A percentile compares a stretch with the other conserved stretches of the same genome.
These are phyloP conservation scores for Coprinopsis cinerea DNA, from an alignment of 768 basidiomycete genomes.

Conservation along the genomic window DNA sequence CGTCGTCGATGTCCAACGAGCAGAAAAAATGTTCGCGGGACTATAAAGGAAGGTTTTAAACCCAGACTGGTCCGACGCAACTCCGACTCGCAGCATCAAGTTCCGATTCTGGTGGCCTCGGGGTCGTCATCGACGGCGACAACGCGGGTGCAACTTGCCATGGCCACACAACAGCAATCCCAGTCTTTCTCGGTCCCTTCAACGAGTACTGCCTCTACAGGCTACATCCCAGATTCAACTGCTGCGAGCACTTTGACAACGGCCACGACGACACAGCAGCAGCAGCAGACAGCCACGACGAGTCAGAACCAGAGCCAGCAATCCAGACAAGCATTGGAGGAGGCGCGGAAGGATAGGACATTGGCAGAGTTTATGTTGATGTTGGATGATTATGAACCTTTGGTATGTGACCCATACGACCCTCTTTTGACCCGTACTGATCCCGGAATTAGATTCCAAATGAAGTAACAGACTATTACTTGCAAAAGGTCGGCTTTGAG, in stretches of 20 bases:
- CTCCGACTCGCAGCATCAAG: conserved; percentile 21
- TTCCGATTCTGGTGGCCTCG: conserved; percentile 29
- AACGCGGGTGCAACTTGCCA: conserved; percentile 9
- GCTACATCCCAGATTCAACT: conserved; percentile 23
- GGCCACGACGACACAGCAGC: conserved; percentile 24
- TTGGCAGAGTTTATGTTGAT: conserved; percentile 91
- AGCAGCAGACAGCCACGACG: too few species aligned
- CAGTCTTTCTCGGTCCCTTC: conserved; percentile 20
- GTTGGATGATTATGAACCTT: conserved; percentile 94
- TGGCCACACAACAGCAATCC: conserved; percentile 29
- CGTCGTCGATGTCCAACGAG: not conserved
- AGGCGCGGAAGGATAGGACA: conserved; percentile 83
- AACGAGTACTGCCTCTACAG: conserved; percentile 19
- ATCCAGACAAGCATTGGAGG: conserved; percentile 68
- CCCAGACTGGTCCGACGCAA: conserved; percentile 14
- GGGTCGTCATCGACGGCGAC: conserved; percentile 11
- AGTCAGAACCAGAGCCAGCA: conserved; percentile 33
- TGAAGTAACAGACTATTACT: conserved; percentile 96
- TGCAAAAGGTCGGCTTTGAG: conserved; percentile 93
- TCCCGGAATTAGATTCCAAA: conserved; percentile 72
- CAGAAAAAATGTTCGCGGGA: too few species aligned
- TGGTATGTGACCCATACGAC: conserved; percentile 45
- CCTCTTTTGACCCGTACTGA: not conserved
- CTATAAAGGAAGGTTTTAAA: too few species aligned
- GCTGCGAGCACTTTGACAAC: conserved; percentile 15